Conservation (phyloP, 768 basidiomycete species). For the Sarcodon aspratus region DNA sequence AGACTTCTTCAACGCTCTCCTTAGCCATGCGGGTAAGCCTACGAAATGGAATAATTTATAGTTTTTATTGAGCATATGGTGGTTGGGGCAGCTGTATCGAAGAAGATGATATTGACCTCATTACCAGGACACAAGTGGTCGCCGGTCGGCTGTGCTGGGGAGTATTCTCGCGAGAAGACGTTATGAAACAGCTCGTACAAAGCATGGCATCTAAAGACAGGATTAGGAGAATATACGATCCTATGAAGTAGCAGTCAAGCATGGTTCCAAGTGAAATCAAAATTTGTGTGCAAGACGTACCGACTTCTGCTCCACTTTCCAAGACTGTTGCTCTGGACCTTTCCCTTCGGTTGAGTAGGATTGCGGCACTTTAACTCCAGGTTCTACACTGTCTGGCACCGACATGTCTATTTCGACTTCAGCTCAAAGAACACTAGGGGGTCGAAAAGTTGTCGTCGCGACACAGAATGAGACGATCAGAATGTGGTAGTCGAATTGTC, state of each 20-base stretch:
- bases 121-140: conserved; percentile 73
- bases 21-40: conserved; percentile 85
- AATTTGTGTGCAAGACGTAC: conserved; percentile 34
- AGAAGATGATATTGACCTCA: conserved; percentile 58
- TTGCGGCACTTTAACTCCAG: conserved; percentile 93
- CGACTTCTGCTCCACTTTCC: conserved; percentile 91
- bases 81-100: conserved; percentile 88
- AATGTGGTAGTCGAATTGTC: too few relatives aligned
- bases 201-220: conserved; percentile 87
- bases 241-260: conserved; percentile 25
- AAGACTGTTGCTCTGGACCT: conserved; percentile 87
- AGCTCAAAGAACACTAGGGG: conserved; percentile 64
- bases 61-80: conserved; percentile 91
- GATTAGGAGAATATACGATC: conserved; percentile 90
- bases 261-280: not conserved
- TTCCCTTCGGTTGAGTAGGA: conserved; percentile 83
- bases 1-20: conserved; percentile 69
- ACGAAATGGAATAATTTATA: conserved; percentile 91
- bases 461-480: not conserved
- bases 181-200: conserved; percentile 84
- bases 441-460: conserved; percentile 32
- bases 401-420: conserved; percentile 93
- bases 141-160: conserved; percentile 70
- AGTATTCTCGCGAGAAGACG: conserved; percentile 47
- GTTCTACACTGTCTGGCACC: conserved; percentile 93